Evolutionary conservation across 768 basidiomycete genomes (phyloP), one percentile per base, ranked within the genome.

Genomic region (Rhodotorula graminis): DNA sequence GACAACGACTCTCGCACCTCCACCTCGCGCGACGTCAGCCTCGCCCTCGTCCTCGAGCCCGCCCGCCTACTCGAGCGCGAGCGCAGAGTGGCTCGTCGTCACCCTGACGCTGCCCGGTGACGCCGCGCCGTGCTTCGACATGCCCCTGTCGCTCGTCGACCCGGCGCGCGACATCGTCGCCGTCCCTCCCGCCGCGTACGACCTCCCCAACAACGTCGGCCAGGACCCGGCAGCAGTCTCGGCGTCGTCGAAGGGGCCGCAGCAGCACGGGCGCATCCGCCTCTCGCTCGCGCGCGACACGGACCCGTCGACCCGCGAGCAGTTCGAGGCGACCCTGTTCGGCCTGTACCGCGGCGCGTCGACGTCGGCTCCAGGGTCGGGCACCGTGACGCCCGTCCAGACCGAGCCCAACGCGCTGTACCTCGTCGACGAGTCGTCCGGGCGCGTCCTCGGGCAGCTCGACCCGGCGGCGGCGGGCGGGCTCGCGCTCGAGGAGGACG

Each of bases 401-500:
- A 60, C 64, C 25, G 29, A 46, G 16, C 44, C 57, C 23, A 64
- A 59, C 46, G 63, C 71, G 64, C 60, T 75, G 11, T 68, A 71
- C 60, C 63, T 75, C 63, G 67, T 75, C 29, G 70, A 75, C 44
- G 70, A 75, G 49, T 4, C 14, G 16, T 33, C 19, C 10, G 70
- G 70, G 3, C 44, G 25, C 42, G 60, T 75, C 12, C n/a, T 75
- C 15, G 73, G 73, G 4, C 55, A 61, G 27, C 61, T 75, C 21
- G 70, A 55, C 47, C 31, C 12, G 37, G 37, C 37, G 37, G 37
- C 7, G 47, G 9, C 25, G 44, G 31, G 23, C 14, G 33, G 37
- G 27, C 27, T 56, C 14, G 40, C 49, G 7, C 57, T 67, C 21
- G 49, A 75, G 58, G 73, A 75, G 37, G 62, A 44, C 62, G 31